Evolutionary conservation across 371 early-diverging fungal genomes (phyloP).

Genomic region (Agmasoma carcini): DNA sequence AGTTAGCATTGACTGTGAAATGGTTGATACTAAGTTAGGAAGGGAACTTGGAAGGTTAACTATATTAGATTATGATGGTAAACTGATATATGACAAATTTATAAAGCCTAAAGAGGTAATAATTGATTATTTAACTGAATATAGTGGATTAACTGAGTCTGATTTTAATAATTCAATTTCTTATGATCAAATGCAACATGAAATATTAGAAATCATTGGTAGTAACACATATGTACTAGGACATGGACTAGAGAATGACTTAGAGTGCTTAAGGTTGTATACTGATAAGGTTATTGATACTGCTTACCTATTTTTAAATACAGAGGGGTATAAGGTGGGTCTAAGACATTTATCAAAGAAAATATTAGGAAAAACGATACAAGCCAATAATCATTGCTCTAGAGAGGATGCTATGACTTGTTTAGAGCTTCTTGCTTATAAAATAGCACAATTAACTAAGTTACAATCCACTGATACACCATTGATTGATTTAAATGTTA

Average conservation of each 20-base stretch:
- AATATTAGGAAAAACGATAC: constrained; percentile 43
- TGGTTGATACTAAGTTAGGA: constrained; percentile 43
- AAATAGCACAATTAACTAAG: constrained; percentile 26
- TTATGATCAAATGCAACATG: constrained; percentile 14
- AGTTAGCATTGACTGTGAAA: constrained; percentile 51
- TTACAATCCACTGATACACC: too few species aligned
- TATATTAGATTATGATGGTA: constrained; percentile 37
- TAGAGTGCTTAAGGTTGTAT: constrained; percentile 41
- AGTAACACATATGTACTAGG: constrained; percentile 50
- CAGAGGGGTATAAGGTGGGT: constrained; percentile 35
- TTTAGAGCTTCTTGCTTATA: constrained; percentile 29
- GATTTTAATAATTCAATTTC: constrained; percentile 23
- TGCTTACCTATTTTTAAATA: constrained; percentile 37
- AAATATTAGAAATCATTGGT: constrained; percentile 42
- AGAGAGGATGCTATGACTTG: constrained; percentile 41
- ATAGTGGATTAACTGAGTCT: constrained; percentile 40
- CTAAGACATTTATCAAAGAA: constrained; percentile 36
- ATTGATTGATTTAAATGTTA: too few species aligned
- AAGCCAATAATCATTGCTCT: constrained; percentile 41
- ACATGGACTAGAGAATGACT: constrained; percentile 52
- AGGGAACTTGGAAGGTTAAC: constrained; percentile 44
- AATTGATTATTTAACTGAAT: constrained; percentile 47
- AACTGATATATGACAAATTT: constrained; percentile 46
- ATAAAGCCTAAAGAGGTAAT: constrained; percentile 39
- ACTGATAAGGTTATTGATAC: constrained; percentile 51